Percentiles rank a stretch among this genome's conserved stretches.
These are phyloP conservation scores for Durusdinium trenchii DNA, from an alignment of 73 alveolate genomes.

Conservation along the genomic window DNA sequence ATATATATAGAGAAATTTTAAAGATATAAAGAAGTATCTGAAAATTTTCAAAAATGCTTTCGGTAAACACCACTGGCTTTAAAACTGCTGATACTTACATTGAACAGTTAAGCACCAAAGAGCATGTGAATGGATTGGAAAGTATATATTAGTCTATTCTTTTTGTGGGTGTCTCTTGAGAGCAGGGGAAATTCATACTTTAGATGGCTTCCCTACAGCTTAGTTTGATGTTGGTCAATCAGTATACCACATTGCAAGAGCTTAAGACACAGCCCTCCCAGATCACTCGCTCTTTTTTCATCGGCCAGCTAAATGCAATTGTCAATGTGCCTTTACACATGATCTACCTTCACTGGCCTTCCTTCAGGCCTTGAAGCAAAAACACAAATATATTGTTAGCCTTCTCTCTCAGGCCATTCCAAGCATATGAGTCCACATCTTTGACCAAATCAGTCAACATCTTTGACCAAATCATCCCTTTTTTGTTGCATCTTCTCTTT, in stretches of 20 bases:
- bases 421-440: no score
- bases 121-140: background rate
- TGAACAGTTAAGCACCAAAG: background rate
- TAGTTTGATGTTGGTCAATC: background rate
- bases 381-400: background rate
- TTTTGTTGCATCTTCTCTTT: background rate
- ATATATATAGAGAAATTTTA: no score
- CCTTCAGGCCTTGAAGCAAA: background rate
- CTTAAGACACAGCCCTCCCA: no score
- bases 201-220: no score
- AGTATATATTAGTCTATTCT: no score
- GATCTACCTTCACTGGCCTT: background rate
- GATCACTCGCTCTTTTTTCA: no score
- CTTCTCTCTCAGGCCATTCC: conserved; percentile 35
- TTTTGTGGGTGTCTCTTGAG: no score
- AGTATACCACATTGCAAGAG: background rate
- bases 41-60: no score
- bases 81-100: background rate
- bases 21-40: background rate
- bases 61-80: background rate
- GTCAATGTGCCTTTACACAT: no score
- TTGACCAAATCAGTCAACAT: no score
- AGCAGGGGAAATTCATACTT: background rate
- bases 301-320: no score
- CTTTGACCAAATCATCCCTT: background rate